Evolutionary conservation across 1,284 basidiomycete genomes (phyloP).

Genomic region (Sanghuangporus sanghuang): DNA sequence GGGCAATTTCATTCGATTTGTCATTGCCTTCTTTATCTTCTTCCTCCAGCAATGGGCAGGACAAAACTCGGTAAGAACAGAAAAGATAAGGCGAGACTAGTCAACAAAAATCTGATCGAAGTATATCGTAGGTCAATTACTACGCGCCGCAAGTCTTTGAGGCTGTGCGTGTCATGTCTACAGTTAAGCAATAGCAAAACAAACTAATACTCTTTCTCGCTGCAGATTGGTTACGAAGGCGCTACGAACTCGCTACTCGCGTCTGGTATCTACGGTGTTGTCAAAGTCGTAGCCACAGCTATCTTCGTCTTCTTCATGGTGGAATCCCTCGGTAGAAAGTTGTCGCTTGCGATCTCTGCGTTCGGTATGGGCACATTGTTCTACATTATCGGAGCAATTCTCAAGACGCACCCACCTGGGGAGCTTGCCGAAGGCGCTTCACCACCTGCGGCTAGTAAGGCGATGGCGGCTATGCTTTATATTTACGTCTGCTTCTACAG

Average conservation of each 20-base stretch:
- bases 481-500: constrained; percentile 75
- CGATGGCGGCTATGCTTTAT: constrained; percentile 73
- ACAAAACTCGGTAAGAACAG: constrained; percentile 51
- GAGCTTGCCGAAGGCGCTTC: constrained; percentile 23
- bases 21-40: constrained; percentile 60
- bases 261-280: constrained; percentile 77
- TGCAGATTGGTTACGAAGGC: constrained; percentile 59
- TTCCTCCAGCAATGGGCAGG: constrained; percentile 64
- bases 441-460: constrained; percentile 50
- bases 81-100: background rate
- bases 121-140: constrained; percentile 33
- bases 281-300: constrained; percentile 68
- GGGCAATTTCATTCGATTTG: constrained; percentile 67
- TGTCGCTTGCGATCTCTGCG: constrained; percentile 60
- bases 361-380: constrained; percentile 54
- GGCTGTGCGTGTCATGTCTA: constrained; percentile 44
- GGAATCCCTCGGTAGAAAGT: constrained; percentile 50
- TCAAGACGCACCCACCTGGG: constrained; percentile 65
- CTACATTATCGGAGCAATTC: constrained; percentile 67
- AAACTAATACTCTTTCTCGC: constrained; percentile 21
- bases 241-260: constrained; percentile 64
- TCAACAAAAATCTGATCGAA: background rate
- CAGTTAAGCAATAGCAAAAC: constrained; percentile 30
- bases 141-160: constrained; percentile 73
- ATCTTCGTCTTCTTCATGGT: constrained; percentile 58